Evolutionary conservation across 2,329 filamentous ascomycete genomes (phyloP), one percentile per base, ranked within the genome.

Genomic region (Fusarium bulbicola): DNA sequence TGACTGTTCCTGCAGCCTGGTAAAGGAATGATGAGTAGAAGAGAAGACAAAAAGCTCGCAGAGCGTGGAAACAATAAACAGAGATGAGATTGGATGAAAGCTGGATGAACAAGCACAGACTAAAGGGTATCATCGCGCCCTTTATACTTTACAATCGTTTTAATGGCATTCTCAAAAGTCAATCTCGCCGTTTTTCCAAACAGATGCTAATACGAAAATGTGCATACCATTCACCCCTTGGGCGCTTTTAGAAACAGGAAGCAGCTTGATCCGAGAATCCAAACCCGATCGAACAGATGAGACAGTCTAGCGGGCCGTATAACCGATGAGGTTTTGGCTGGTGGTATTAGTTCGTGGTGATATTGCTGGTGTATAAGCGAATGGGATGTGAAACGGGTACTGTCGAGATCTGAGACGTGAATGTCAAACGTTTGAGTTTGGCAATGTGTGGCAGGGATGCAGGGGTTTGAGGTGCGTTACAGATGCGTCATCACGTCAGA

Each of bases 231-330:
- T 21, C 11, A 20, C 28, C 42, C 26, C 32, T 40, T 34, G 21
- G 16, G 45, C 57, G 57, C 26, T 54, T 52, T 54, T 13, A n/a
- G 57, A 59, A 59, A 59, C 57, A 53, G 57, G 57, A 59, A 59
- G 57, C 36, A 34, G 18, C 36, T 32, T 14, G 13, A 40, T 59
- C 57, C 57, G 57, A 54, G 45, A 18, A 24, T 30, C 34, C 32
- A 52, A 36, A 21, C 28, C 30, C 5, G 30, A 36, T 15, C 15
- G 15, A 5, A 18, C 24, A 4, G 24, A 28, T 8, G 34, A 54
- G 50, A 53, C 50, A 53, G 20, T 21, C 24, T 54, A 40, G 20
- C 34, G 50, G 50, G 34, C 50, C 34, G 50, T 39, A 28, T 10
- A n/a, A 18, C 50, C 50, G 50, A 54, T 30, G 34, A 0, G 11